These are phyloP conservation scores for Dillenia turbinata DNA, from an alignment of 164 flowering plant species.

Conservation along the genomic window DNA sequence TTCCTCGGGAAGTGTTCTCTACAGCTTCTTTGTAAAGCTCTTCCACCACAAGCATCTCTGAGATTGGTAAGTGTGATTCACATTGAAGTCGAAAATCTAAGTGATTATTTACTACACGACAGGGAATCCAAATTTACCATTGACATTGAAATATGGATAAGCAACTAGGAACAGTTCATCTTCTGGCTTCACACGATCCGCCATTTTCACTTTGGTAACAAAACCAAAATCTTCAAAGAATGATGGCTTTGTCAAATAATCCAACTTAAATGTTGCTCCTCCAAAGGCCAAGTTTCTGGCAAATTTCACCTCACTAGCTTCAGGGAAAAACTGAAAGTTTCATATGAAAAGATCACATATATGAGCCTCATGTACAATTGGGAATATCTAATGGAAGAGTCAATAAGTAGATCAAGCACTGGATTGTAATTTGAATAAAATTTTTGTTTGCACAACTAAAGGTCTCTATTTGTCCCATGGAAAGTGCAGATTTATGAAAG, in stretches of 20 bases:
- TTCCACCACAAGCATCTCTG: slow-evolving; percentile 98
- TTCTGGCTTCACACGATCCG: slow-evolving; percentile 81
- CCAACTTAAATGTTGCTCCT: slow-evolving; percentile 83
- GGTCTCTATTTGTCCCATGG: no score
- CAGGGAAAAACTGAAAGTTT: slow-evolving; percentile 81
- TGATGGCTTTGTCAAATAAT: slow-evolving; percentile 92
- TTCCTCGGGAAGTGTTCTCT: slow-evolving; percentile 41
- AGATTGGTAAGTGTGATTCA: slow-evolving; percentile 8
- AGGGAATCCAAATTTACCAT: slow-evolving; percentile 39
- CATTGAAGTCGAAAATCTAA: background rate
- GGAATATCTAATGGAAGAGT: background rate
- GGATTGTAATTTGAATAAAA: no score
- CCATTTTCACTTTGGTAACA: slow-evolving; percentile 71
- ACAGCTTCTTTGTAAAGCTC: slow-evolving; percentile 90
- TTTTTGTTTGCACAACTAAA: no score
- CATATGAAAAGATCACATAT: background rate
- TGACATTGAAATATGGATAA: slow-evolving; percentile 93
- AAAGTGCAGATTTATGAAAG: no score
- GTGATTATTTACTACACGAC: slow-evolving; percentile 1
- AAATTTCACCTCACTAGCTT: slow-evolving; percentile 86
- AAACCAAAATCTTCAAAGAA: slow-evolving; percentile 93
- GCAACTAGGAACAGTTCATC: slow-evolving; percentile 84
- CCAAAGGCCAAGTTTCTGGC: slow-evolving; percentile 73
- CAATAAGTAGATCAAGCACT: no score
- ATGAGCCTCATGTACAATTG: background rate